A percentile compares a stretch with the other conserved stretches of the same genome.
Evolutionary conservation across 352 stramenopile genomes (phyloP).

Genomic region (Pythium oligandrum): DNA sequence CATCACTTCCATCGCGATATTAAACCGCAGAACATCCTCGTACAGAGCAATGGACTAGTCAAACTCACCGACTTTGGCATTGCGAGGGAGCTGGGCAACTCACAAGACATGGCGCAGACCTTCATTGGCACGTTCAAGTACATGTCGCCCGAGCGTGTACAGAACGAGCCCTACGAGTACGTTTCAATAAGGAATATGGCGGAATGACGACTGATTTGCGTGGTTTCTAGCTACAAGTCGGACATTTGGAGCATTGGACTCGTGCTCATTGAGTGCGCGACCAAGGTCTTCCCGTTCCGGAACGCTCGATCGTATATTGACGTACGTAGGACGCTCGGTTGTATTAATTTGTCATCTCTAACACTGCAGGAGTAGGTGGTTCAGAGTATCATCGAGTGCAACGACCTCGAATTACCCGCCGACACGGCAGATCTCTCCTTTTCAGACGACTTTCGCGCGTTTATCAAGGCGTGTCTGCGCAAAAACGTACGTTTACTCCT

Average conservation of each 20-base stretch:
- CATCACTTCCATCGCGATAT: slow-evolving; percentile 92
- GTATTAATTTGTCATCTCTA: background rate
- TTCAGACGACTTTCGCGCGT: slow-evolving; percentile 44
- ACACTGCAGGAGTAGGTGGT: slow-evolving; percentile 33
- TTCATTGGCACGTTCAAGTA: slow-evolving; percentile 92
- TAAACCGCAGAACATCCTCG: slow-evolving; percentile 91
- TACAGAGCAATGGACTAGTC: slow-evolving; percentile 68
- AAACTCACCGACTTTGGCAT: slow-evolving; percentile 85
- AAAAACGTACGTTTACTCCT: slow-evolving; percentile 41
- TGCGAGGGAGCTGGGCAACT: slow-evolving; percentile 56
- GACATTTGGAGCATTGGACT: slow-evolving; percentile 78
- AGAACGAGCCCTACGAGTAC: slow-evolving; percentile 73
- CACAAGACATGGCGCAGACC: slow-evolving; percentile 73
- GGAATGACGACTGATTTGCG: background rate
- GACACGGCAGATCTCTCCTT: slow-evolving; percentile 29
- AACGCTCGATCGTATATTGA: slow-evolving; percentile 64
- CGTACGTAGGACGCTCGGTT: slow-evolving; percentile 16
- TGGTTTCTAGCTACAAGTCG: slow-evolving; percentile 54
- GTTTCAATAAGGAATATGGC: slow-evolving; percentile 5
- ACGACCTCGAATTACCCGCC: slow-evolving; percentile 36
- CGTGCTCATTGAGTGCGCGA: slow-evolving; percentile 68
- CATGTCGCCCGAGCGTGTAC: slow-evolving; percentile 91
- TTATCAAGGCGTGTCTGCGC: slow-evolving; percentile 53
- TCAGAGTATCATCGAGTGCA: slow-evolving; percentile 67
- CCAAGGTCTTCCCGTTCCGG: slow-evolving; percentile 47